Evolutionary conservation across 768 basidiomycete genomes (phyloP).

Genomic region (Calvatia gigantea): DNA sequence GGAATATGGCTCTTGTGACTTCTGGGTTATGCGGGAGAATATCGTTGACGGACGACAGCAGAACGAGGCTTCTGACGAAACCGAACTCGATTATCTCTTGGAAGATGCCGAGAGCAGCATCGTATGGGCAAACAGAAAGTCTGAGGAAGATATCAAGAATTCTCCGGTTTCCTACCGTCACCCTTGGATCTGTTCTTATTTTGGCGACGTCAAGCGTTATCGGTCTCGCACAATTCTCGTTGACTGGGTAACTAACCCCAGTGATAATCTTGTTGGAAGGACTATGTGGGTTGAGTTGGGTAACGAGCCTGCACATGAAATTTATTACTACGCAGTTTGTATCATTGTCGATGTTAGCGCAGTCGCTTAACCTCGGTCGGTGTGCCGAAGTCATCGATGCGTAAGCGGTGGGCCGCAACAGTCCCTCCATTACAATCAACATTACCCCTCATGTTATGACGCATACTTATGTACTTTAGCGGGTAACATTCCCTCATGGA

Average conservation of each 20-base stretch:
- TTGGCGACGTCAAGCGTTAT: background rate
- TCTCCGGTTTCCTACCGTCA: background rate
- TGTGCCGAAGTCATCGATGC: too few species aligned
- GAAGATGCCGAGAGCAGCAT: background rate
- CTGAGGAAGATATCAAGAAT: background rate
- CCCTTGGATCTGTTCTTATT: background rate
- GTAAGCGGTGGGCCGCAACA: too few species aligned
- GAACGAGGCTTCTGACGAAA: background rate
- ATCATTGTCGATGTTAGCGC: background rate
- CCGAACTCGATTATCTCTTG: background rate
- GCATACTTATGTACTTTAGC: too few species aligned
- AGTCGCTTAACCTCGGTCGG: too few species aligned
- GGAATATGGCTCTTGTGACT: background rate
- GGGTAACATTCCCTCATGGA: too few species aligned
- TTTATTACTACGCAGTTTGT: conserved; percentile 4
- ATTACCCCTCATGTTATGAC: too few species aligned
- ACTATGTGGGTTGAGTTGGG: background rate
- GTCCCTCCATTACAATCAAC: too few species aligned
- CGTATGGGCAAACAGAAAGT: background rate
- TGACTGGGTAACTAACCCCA: background rate
- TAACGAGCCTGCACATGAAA: background rate
- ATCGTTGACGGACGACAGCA: background rate
- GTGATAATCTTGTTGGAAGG: background rate
- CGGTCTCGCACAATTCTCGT: background rate
- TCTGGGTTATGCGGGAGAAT: background rate